phyloP scores from a whole-genome alignment of 441 rosid species.

The Pelargonium cotyledonis region DNA sequence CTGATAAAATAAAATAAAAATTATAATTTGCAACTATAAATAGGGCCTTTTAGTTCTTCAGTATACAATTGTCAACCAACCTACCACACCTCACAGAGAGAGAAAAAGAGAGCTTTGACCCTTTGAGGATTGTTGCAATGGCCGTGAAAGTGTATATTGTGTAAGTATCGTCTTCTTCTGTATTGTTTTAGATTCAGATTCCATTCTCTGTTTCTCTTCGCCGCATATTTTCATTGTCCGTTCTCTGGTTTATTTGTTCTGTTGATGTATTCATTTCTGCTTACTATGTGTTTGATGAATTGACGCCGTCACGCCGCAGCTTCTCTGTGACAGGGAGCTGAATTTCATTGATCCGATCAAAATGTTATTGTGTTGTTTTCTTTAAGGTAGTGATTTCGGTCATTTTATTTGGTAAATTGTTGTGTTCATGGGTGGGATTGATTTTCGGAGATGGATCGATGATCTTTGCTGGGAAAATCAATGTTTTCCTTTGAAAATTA shows the following conservation, averaged over 20 bases:
- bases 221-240: no score
- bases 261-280: background rate
- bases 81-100: background rate
- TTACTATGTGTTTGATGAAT: background rate
- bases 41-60: slow-evolving; percentile 10
- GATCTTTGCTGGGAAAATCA: background rate
- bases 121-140: slow-evolving; percentile 27
- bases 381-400: no score
- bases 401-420: no score
- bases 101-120: background rate
- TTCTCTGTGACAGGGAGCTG: no score
- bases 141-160: slow-evolving; percentile 53
- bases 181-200: slow-evolving; percentile 7
- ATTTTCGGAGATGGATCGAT: background rate
- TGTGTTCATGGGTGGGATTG: no score
- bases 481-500: background rate
- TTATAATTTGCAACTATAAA: slow-evolving; percentile 26
- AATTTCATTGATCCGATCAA: no score
- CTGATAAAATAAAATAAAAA: no score
- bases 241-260: no score
- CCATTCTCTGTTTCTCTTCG: background rate
- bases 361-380: no score
- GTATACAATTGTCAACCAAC: background rate
- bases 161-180: slow-evolving; percentile 31
- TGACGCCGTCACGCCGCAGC: no score